Evolutionary conservation across 768 basidiomycete genomes (phyloP).

Genomic region (Chiua virens): DNA sequence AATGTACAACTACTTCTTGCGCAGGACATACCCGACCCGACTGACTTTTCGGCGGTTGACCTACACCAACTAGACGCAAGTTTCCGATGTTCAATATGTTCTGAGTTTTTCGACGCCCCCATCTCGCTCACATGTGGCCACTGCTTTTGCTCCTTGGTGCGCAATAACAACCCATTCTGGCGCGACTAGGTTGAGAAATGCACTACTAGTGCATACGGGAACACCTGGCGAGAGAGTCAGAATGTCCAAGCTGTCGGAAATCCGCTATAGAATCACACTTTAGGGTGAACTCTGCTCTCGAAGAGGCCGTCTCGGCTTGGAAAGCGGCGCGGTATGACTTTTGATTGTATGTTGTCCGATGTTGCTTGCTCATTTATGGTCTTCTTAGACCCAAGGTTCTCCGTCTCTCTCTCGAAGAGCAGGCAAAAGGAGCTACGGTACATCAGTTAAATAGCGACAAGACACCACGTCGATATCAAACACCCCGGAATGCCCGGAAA

Average conservation of each 20-base stretch:
- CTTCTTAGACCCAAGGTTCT: slow-evolving; percentile 44
- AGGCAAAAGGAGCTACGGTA: slow-evolving; percentile 11
- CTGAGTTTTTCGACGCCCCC: slow-evolving; percentile 70
- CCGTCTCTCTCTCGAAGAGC: slow-evolving; percentile 38
- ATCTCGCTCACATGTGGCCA: slow-evolving; percentile 77
- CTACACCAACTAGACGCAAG: slow-evolving; percentile 63
- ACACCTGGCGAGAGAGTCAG: slow-evolving; percentile 54
- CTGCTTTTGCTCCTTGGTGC: slow-evolving; percentile 76
- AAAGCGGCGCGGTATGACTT: slow-evolving; percentile 58
- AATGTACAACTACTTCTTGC: slow-evolving; percentile 30
- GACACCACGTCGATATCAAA: slow-evolving; percentile 19
- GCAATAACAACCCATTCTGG: slow-evolving; percentile 22
- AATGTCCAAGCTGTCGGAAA: slow-evolving; percentile 74
- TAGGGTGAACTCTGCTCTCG: slow-evolving; percentile 66
- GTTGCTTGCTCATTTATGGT: background rate
- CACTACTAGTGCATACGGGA: slow-evolving; percentile 65
- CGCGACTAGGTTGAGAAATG: slow-evolving; percentile 3
- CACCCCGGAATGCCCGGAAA: slow-evolving; percentile 33
- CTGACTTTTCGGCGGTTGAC: slow-evolving; percentile 66
- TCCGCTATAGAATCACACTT: slow-evolving; percentile 59
- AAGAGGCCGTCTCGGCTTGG: slow-evolving; percentile 73
- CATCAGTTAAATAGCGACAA: background rate
- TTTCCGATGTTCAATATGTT: slow-evolving; percentile 74
- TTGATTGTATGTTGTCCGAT: background rate
- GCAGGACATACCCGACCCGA: slow-evolving; percentile 55